Percentiles rank a stretch among this genome's conserved stretches.
Conservation (phyloP, 352 stramenopile genomes). For the Plasmopara muralis region DNA sequence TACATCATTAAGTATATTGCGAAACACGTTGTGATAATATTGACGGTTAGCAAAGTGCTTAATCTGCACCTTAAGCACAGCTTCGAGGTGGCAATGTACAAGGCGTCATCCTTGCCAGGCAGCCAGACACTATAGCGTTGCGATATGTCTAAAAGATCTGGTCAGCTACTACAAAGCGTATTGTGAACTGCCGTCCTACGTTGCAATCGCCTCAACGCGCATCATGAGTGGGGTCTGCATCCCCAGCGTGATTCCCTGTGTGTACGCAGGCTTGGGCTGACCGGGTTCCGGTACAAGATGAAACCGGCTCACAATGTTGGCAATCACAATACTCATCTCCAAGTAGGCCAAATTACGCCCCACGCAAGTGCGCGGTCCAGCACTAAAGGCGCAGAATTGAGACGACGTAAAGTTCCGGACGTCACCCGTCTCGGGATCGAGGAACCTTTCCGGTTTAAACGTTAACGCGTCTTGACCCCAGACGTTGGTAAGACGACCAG, state of each 20-base stretch:
- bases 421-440: constrained; percentile 30
- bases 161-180: constrained; percentile 24
- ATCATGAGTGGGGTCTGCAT: constrained; percentile 33
- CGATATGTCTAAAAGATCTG: constrained; percentile 30
- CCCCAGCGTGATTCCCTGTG: constrained; percentile 38
- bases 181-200: constrained; percentile 14
- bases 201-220: constrained; percentile 11
- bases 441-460: constrained; percentile 49
- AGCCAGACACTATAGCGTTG: constrained; percentile 30
- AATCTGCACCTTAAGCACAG: constrained; percentile 48
- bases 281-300: constrained; percentile 29
- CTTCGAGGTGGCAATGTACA: constrained; percentile 43
- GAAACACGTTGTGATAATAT: constrained; percentile 33
- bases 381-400: constrained; percentile 63
- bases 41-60: constrained; percentile 40
- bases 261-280: constrained; percentile 31
- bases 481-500: constrained; percentile 35
- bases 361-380: constrained; percentile 42
- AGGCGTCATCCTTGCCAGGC: constrained; percentile 34
- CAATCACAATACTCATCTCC: constrained; percentile 52
- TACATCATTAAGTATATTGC: constrained; percentile 39
- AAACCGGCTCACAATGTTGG: constrained; percentile 44
- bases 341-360: constrained; percentile 42
- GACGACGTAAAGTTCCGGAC: constrained; percentile 34
- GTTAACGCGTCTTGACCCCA: constrained; percentile 43